A percentile compares a stretch with the other conserved stretches of the same genome.
These are phyloP conservation scores for Trypanosomatidae sp. DNA, from an alignment of 208 protist genomes.

Conservation along the genomic window DNA sequence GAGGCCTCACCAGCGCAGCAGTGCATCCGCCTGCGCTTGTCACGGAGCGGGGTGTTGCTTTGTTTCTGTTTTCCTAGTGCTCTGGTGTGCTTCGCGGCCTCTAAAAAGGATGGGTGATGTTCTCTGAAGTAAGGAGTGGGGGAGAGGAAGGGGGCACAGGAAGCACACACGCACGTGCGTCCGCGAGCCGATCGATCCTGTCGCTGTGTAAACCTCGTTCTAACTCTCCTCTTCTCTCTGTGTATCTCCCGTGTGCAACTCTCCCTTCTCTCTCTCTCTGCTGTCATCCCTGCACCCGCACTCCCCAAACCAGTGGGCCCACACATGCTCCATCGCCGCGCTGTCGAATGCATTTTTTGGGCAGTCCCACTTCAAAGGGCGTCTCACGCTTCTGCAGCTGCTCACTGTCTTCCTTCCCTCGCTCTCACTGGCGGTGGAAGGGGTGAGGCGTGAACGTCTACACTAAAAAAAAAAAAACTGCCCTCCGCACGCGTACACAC, in stretches of 20 bases:
- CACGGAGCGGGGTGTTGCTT: neutral
- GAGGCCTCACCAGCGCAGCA: neutral
- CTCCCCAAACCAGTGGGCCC: neutral
- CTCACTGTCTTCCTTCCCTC: no score
- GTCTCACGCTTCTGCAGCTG: no score
- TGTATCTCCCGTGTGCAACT: neutral
- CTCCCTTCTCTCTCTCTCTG: neutral
- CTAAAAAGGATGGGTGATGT: neutral
- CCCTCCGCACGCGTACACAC: neutral
- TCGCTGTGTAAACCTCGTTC: neutral
- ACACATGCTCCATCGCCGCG: neutral
- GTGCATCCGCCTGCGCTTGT: neutral
- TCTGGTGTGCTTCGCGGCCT: neutral
- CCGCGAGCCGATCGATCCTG: neutral
- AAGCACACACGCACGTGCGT: neutral
- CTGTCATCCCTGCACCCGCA: neutral
- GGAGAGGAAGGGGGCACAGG: neutral
- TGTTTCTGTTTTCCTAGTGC: neutral
- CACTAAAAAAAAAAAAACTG: no score
- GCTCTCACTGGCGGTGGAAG: no score
- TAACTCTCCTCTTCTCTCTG: no score
- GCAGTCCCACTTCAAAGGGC: no score
- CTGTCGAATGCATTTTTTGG: no score
- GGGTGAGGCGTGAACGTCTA: no score
- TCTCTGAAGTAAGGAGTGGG: neutral